Conservation (phyloP, 768 basidiomycete genomes). For the Termitomyces heimii region DNA sequence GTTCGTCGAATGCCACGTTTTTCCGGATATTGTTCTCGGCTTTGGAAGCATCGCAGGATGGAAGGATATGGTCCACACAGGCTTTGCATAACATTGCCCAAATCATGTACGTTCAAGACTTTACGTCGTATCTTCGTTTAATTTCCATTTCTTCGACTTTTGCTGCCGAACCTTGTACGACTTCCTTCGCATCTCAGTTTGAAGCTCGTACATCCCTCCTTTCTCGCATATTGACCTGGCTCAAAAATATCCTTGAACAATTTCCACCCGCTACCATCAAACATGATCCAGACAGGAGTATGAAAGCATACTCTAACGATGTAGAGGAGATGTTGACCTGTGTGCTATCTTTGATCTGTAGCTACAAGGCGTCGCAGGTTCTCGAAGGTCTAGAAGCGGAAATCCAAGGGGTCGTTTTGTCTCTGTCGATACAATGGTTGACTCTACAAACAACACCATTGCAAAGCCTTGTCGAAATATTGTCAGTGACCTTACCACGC, state of each 20-base stretch:
- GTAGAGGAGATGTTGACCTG: slow-evolving; percentile 4
- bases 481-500: slow-evolving; percentile 21
- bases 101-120: slow-evolving; percentile 8
- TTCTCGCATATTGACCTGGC: slow-evolving; percentile 2
- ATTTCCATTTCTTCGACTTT: slow-evolving; percentile 21
- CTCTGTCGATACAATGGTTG: slow-evolving; percentile 12
- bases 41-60: slow-evolving; percentile 13
- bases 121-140: slow-evolving; percentile 23
- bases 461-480: slow-evolving; percentile 13
- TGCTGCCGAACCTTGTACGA: background rate
- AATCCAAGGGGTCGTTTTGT: slow-evolving; percentile 7
- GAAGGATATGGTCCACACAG: slow-evolving; percentile 35
- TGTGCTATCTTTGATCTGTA: background rate
- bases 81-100: slow-evolving; percentile 28
- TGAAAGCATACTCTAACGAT: background rate
- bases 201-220: background rate
- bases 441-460: background rate
- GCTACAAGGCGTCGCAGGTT: background rate
- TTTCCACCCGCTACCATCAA: background rate
- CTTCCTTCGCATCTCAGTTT: background rate
- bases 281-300: background rate
- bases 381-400: background rate
- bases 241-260: slow-evolving; percentile 2
- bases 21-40: slow-evolving; percentile 23
- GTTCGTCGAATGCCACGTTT: slow-evolving; percentile 23